phyloP scores from a whole-genome alignment of 192 early-diverging fungal genomes.

The Coemansia guatemalensis region DNA sequence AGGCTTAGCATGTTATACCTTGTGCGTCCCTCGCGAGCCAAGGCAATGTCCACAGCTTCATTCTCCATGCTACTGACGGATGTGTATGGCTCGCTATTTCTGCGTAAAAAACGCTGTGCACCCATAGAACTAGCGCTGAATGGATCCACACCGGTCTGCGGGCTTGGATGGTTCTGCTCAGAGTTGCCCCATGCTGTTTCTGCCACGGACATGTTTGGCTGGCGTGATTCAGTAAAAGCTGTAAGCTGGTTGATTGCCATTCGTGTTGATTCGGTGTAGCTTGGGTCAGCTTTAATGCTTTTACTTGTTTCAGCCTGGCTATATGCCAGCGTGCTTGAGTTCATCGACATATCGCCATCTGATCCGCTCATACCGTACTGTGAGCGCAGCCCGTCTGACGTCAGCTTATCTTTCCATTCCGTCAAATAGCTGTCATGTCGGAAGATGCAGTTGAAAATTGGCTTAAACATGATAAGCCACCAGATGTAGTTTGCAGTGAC shows the following conservation, averaged over 20 bases:
- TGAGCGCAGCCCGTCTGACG: conserved; percentile 31
- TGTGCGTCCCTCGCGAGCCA: conserved; percentile 18
- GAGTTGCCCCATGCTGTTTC: not conserved
- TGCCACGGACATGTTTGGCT: not conserved
- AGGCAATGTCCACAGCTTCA: not conserved
- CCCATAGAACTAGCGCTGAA: conserved; percentile 14
- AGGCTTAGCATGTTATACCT: conserved; percentile 28
- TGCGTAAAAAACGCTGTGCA: conserved; percentile 18
- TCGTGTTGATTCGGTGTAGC: conserved; percentile 40
- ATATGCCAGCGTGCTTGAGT: conserved; percentile 32
- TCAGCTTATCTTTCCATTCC: conserved; percentile 48
- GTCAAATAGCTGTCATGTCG: conserved; percentile 39
- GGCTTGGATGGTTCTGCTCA: not conserved
- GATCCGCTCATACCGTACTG: conserved; percentile 35
- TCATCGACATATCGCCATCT: conserved; percentile 29
- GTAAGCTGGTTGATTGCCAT: conserved; percentile 36
- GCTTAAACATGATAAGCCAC: conserved; percentile 55
- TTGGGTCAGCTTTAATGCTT: conserved; percentile 20
- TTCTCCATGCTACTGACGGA: not conserved
- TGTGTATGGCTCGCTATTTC: conserved; percentile 36
- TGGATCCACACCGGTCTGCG: not conserved
- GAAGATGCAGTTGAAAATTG: conserved; percentile 46
- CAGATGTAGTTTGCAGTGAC: conserved; percentile 47
- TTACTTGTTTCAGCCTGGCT: conserved; percentile 7
- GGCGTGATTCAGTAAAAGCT: conserved; percentile 11